Evolutionary conservation across 371 early-diverging fungal species (phyloP).

Genomic region (Mucor irregularis): DNA sequence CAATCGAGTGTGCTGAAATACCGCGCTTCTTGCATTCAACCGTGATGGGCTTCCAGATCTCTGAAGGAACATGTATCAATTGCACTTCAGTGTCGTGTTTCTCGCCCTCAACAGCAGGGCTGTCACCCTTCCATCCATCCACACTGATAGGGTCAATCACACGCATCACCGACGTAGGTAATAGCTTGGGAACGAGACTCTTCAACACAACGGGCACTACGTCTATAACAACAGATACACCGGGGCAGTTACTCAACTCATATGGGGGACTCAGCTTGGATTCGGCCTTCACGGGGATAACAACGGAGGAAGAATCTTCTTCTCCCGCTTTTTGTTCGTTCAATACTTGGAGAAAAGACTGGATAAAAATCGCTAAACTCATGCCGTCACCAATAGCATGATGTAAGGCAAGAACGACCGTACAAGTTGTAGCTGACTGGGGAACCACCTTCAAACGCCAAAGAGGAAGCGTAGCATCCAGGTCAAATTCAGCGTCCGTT

Average conservation of each 20-base stretch:
- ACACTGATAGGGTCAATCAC: slow-evolving; percentile 6
- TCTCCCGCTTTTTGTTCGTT: neutral
- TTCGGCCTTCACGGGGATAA: neutral
- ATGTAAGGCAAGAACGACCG: slow-evolving; percentile 9
- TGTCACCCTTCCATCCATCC: slow-evolving; percentile 36
- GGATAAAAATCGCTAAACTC: slow-evolving; percentile 32
- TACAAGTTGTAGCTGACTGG: slow-evolving; percentile 17
- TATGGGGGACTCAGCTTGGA: slow-evolving; percentile 15
- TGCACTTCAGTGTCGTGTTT: slow-evolving; percentile 24
- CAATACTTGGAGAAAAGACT: slow-evolving; percentile 22
- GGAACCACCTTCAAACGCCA: slow-evolving; percentile 33
- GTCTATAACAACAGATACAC: slow-evolving; percentile 16
- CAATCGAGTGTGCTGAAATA: slow-evolving; percentile 35
- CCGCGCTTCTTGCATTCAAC: slow-evolving; percentile 18
- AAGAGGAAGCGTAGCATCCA: slow-evolving; percentile 24
- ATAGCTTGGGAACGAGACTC: slow-evolving; percentile 3
- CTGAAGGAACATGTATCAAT: slow-evolving; percentile 9
- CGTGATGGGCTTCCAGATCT: slow-evolving; percentile 15
- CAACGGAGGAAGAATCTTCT: neutral
- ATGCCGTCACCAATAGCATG: slow-evolving; percentile 43
- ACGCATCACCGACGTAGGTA: slow-evolving; percentile 14
- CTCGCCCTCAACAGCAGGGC: slow-evolving; percentile 21
- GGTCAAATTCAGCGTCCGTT: slow-evolving; percentile 24
- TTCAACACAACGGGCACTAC: slow-evolving; percentile 11
- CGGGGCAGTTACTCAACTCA: slow-evolving; percentile 24